These are phyloP conservation scores for Tricholomella constricta DNA, from an alignment of 768 basidiomycete species.

Conservation along the genomic window DNA sequence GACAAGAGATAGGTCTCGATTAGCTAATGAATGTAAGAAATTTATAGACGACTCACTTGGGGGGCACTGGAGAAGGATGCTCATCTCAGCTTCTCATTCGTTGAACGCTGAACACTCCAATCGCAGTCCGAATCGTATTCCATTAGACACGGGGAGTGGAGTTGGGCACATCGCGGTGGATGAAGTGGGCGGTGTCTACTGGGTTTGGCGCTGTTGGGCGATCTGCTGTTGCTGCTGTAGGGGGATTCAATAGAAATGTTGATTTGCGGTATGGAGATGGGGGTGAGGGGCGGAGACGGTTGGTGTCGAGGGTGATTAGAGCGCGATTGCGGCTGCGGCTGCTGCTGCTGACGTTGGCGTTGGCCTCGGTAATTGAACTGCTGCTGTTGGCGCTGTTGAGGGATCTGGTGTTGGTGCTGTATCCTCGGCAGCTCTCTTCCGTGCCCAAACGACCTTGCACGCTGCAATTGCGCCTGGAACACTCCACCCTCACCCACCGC, in stretches of 20 bases:
- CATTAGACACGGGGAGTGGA: no score
- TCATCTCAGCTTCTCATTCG: no score
- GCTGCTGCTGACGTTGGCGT: slow-evolving; percentile 1
- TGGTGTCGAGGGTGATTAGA: slow-evolving; percentile 5
- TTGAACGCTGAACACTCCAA: no score
- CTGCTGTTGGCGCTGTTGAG: slow-evolving; percentile 1
- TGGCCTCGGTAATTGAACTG: neutral
- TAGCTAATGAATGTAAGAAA: no score
- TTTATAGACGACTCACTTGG: no score
- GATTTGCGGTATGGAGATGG: slow-evolving; percentile 8
- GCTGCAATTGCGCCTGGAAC: slow-evolving; percentile 22
- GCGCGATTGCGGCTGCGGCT: neutral
- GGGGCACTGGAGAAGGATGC: no score
- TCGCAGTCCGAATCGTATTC: no score
- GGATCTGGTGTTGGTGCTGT: slow-evolving; percentile 6
- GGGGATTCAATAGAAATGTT: slow-evolving; percentile 35
- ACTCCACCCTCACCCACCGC: neutral
- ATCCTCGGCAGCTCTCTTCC: slow-evolving; percentile 20
- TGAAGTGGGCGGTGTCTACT: no score
- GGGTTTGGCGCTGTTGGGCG: no score
- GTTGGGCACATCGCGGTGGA: no score
- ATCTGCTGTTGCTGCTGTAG: no score
- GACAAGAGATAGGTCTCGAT: no score
- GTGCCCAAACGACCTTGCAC: slow-evolving; percentile 22
- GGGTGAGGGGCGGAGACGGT: neutral